Percentiles rank a stretch among this genome's conserved stretches.
phyloP scores from a whole-genome alignment of 2,329 filamentous ascomycete species.

The Magnaporthiopsis rhizophila region DNA sequence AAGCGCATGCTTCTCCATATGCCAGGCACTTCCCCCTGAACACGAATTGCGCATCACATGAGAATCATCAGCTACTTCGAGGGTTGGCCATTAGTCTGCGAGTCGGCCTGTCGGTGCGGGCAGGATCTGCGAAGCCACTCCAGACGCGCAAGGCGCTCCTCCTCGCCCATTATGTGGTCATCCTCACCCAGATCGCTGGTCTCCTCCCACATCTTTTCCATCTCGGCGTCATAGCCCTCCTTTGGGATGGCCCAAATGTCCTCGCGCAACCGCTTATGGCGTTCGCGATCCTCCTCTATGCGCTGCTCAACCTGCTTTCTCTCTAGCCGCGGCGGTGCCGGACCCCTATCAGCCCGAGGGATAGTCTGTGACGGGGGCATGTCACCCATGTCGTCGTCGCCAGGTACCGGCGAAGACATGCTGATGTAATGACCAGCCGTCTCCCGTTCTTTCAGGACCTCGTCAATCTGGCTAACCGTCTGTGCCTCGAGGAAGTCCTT shows the following conservation, averaged over 20 bases:
- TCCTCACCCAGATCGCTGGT: conserved; percentile 82
- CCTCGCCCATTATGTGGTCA: conserved; percentile 66
- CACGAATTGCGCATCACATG: background rate
- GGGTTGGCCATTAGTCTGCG: conserved; percentile 1
- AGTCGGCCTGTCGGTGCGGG: conserved; percentile 20
- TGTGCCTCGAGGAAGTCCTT: conserved; percentile 69
- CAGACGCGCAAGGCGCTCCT: conserved; percentile 54
- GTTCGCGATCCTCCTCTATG: conserved; percentile 92
- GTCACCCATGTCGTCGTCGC: conserved; percentile 31
- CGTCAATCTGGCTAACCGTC: conserved; percentile 72
- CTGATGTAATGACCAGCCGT: conserved; percentile 48
- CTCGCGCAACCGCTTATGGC: conserved; percentile 86
- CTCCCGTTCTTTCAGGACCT: conserved; percentile 73
- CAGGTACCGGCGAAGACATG: conserved; percentile 39
- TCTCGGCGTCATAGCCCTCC: conserved; percentile 55
- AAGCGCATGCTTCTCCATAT: background rate
- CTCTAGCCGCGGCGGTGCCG: conserved; percentile 45
- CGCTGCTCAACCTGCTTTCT: conserved; percentile 89
- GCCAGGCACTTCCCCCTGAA: background rate
- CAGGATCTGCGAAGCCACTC: conserved; percentile 28
- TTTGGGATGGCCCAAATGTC: conserved; percentile 83
- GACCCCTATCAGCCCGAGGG: conserved; percentile 23
- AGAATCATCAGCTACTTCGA: background rate
- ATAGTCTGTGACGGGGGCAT: conserved; percentile 33
- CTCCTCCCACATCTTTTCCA: conserved; percentile 78